These are phyloP conservation scores for Cladosporium sp. DNA, from an alignment of 2,329 filamentous ascomycete genomes.

Conservation along the genomic window DNA sequence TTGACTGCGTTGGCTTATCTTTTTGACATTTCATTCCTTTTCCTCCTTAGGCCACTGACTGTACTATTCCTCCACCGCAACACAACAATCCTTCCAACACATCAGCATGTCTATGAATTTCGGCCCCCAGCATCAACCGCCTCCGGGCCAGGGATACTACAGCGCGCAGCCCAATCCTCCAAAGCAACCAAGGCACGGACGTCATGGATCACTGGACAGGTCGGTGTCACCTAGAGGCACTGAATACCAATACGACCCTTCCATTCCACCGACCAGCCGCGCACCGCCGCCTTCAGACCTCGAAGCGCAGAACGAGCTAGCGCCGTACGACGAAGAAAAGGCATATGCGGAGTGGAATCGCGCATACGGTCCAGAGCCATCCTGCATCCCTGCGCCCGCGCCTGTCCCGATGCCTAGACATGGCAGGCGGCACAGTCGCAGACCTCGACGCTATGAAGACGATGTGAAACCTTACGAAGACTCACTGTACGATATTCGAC, in stretches of 20 bases:
- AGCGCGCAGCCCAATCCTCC: conserved; percentile 1
- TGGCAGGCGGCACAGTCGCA: conserved; percentile 20
- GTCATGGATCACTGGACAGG: background rate
- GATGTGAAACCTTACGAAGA: conserved; percentile 47
- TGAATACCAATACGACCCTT: background rate
- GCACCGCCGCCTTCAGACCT: background rate
- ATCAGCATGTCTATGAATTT: conserved; percentile 4
- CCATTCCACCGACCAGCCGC: background rate
- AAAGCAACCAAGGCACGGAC: background rate
- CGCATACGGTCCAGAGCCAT: conserved; percentile 8
- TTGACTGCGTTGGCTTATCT: too few relatives aligned
- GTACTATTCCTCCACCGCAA: too few relatives aligned
- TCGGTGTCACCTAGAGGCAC: conserved; percentile 3
- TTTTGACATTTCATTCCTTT: too few relatives aligned
- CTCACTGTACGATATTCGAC: conserved; percentile 44
- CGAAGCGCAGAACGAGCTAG: conserved; percentile 5
- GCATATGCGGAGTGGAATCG: conserved; percentile 13
- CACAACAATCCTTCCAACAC: too few relatives aligned
- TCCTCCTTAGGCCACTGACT: too few relatives aligned
- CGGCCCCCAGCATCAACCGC: conserved; percentile 2
- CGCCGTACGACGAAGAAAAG: conserved; percentile 15
- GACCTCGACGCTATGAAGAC: background rate
- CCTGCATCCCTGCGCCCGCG: background rate
- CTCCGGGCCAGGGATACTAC: conserved; percentile 9
- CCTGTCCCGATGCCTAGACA: conserved; percentile 35